A percentile compares a stretch with the other conserved stretches of the same genome.
Conservation (phyloP, 768 basidiomycete species). For the Sporobolomyces phaffii region DNA sequence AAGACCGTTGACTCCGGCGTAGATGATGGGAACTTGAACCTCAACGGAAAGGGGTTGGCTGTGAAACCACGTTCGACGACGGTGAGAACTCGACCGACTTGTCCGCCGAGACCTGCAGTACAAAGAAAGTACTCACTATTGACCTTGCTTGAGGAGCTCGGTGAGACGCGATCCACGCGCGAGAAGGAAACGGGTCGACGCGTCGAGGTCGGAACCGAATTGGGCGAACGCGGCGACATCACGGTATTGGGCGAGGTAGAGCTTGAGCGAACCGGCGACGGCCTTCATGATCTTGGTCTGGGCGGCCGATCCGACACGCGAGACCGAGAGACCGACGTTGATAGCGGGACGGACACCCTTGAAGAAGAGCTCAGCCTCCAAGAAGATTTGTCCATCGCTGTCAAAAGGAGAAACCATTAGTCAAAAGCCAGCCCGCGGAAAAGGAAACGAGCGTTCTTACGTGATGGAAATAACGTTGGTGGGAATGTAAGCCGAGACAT, state of each 20-base stretch:
- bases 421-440: not conserved
- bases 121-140: conserved; percentile 54
- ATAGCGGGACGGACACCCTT: conserved; percentile 99
- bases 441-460: conserved; percentile 18
- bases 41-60: conserved; percentile 14
- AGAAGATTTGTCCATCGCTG: conserved; percentile 76
- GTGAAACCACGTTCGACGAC: no score
- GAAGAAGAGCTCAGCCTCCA: conserved; percentile 99
- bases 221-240: conserved; percentile 99
- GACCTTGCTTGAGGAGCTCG: conserved; percentile 85
- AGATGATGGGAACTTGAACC: conserved; percentile 34
- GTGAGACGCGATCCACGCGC: conserved; percentile 95
- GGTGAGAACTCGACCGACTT: no score
- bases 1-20: conserved; percentile 97
- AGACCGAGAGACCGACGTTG: conserved; percentile 99
- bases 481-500: conserved; percentile 95
- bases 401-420: not conserved
- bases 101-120: not conserved
- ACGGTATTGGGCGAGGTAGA: conserved; percentile 99
- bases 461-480: conserved; percentile 98
- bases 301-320: conserved; percentile 98
- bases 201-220: conserved; percentile 99
- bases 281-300: conserved; percentile 99
- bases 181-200: conserved; percentile 96
- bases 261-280: conserved; percentile 98